Percentiles rank a stretch among this genome's conserved stretches.
phyloP scores from a whole-genome alignment of 2,329 filamentous ascomycete species.

The Mollisia scopiformis region DNA sequence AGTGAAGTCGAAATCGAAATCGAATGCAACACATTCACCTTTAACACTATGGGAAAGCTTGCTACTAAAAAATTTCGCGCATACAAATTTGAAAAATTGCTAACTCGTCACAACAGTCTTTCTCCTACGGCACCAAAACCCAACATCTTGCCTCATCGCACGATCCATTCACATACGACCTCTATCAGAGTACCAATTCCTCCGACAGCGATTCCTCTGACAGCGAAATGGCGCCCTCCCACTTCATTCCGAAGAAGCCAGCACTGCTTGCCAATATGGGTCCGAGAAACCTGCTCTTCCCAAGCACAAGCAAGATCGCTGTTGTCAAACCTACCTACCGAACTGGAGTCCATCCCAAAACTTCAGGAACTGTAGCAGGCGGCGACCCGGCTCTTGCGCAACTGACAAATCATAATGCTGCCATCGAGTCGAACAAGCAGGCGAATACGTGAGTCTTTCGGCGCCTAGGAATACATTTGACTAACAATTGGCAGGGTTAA shows the following conservation, averaged over 20 bases:
- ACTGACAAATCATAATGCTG: conserved; percentile 49
- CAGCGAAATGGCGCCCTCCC: conserved; percentile 25
- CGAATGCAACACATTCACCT: conserved; percentile 10
- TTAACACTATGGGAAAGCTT: conserved; percentile 11
- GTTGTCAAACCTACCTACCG: conserved; percentile 3
- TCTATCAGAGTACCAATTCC: conserved; percentile 56
- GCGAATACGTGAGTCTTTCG: conserved; percentile 47
- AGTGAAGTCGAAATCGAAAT: neutral
- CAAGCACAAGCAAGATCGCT: conserved; percentile 6
- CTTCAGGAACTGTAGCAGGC: conserved; percentile 41
- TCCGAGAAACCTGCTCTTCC: neutral
- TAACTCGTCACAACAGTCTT: conserved; percentile 37
- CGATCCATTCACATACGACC: conserved; percentile 54
- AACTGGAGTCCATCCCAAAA: conserved; percentile 25
- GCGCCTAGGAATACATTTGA: conserved; percentile 12
- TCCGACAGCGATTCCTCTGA: conserved; percentile 56
- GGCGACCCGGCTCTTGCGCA: conserved; percentile 52
- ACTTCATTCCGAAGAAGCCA: conserved; percentile 5
- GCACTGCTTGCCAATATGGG: neutral
- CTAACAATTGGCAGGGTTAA: conserved; percentile 43
- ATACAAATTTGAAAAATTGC: conserved; percentile 7
- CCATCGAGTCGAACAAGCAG: conserved; percentile 47
- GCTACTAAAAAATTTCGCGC: conserved; percentile 11
- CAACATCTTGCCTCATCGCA: conserved; percentile 49
- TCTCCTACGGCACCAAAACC: conserved; percentile 56